phyloP scores from a whole-genome alignment of 306 rosid genomes.

The Rosa multiflora region DNA sequence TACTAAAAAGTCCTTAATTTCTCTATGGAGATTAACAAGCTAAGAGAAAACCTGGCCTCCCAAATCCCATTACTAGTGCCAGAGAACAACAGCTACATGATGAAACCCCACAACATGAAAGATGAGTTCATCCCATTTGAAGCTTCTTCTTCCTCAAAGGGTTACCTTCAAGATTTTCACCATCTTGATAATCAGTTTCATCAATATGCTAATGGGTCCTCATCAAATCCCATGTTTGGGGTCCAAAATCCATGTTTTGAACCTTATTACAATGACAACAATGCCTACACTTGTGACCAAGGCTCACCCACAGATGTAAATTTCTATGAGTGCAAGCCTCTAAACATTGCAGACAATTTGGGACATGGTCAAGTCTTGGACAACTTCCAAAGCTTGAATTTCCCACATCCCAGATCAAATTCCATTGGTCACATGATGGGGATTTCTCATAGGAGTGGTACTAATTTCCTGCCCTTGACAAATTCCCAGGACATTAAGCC shows the following conservation, averaged over 20 bases:
- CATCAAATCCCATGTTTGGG: slow-evolving; percentile 48
- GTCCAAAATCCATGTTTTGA: slow-evolving; percentile 42
- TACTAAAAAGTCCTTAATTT: not conserved
- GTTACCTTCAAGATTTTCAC: slow-evolving; percentile 67
- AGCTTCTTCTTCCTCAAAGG: slow-evolving; percentile 44
- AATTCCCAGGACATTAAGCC: slow-evolving; percentile 43
- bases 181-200: slow-evolving; percentile 34
- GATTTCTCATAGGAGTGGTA: slow-evolving; percentile 29
- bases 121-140: slow-evolving; percentile 42
- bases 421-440: slow-evolving; percentile 34
- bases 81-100: slow-evolving; percentile 29
- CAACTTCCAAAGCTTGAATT: slow-evolving; percentile 50
- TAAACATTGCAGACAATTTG: slow-evolving; percentile 31
- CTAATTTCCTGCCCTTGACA: slow-evolving; percentile 18
- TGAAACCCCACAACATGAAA: slow-evolving; percentile 37
- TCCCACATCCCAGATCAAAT: slow-evolving; percentile 32
- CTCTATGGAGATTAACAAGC: slow-evolving; percentile 53
- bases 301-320: slow-evolving; percentile 36
- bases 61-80: slow-evolving; percentile 30
- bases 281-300: slow-evolving; percentile 28
- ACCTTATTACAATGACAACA: slow-evolving; percentile 30
- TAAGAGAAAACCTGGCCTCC: slow-evolving; percentile 38
- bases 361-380: slow-evolving; percentile 50
- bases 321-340: slow-evolving; percentile 47
- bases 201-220: slow-evolving; percentile 35